Percentiles rank a stretch among this genome's conserved stretches.
phyloP scores from a whole-genome alignment of 257 asterid species.

The Solanum dulcamara region DNA sequence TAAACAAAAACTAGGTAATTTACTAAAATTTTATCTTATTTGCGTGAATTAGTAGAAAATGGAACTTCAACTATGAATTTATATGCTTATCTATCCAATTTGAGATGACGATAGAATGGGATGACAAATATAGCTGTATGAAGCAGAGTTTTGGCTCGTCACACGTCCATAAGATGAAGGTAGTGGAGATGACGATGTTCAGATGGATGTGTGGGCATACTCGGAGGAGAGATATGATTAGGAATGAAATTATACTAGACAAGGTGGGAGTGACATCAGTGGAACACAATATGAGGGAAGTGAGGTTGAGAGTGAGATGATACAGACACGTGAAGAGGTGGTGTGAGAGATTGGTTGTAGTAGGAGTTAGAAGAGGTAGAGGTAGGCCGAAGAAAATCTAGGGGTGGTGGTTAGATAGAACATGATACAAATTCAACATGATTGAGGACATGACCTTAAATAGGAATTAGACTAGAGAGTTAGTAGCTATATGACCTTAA shows the following conservation, averaged over 20 bases:
- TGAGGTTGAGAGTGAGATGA: neutral
- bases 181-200: neutral
- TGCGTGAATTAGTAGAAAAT: neutral
- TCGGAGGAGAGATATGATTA: neutral
- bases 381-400: too few relatives aligned
- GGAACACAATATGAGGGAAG: neutral
- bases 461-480: neutral
- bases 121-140: neutral
- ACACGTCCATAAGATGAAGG: too few relatives aligned
- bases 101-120: neutral
- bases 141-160: too few relatives aligned
- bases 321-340: neutral
- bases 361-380: neutral
- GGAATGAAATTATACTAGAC: neutral
- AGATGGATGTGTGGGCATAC: neutral
- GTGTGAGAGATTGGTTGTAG: neutral
- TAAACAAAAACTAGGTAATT: slow-evolving; percentile 30
- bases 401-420: neutral
- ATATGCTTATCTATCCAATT: neutral
- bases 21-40: neutral
- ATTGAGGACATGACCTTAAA: neutral
- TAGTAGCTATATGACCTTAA: too few relatives aligned
- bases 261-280: neutral
- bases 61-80: neutral
- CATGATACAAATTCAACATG: neutral